These are phyloP conservation scores for Pseudonitzschia pungens DNA, from an alignment of 108 stramenopile genomes.

Conservation along the genomic window DNA sequence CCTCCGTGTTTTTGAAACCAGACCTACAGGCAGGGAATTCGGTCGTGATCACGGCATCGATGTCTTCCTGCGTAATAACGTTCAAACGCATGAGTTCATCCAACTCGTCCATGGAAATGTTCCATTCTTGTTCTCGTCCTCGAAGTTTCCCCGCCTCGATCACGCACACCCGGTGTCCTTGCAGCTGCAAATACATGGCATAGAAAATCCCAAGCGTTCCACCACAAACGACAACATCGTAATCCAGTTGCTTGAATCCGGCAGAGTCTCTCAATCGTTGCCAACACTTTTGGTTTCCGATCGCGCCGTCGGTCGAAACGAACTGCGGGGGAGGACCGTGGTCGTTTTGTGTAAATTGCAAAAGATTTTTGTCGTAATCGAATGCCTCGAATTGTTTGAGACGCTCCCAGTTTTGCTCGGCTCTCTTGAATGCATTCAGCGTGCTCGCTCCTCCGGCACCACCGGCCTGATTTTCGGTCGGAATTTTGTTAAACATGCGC, in stretches of 20 bases:
- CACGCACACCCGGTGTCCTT: slow-evolving; percentile 71
- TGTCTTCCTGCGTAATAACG: slow-evolving; percentile 74
- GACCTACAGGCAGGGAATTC: slow-evolving; percentile 78
- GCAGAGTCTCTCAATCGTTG: slow-evolving; percentile 51
- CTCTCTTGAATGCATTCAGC: slow-evolving; percentile 60
- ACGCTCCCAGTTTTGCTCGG: slow-evolving; percentile 72
- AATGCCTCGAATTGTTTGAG: slow-evolving; percentile 58
- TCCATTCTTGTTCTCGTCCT: slow-evolving; percentile 95
- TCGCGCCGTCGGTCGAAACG: slow-evolving; percentile 64
- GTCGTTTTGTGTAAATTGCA: slow-evolving; percentile 36
- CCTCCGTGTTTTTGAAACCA: slow-evolving; percentile 76
- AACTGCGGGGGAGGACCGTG: slow-evolving; percentile 50
- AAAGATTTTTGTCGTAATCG: slow-evolving; percentile 49
- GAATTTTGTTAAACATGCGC: slow-evolving; percentile 33
- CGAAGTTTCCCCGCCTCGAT: slow-evolving; percentile 80
- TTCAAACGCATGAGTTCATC: slow-evolving; percentile 74
- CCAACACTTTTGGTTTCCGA: slow-evolving; percentile 70
- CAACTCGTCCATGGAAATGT: slow-evolving; percentile 87
- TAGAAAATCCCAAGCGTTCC: slow-evolving; percentile 93
- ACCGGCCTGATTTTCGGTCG: slow-evolving; percentile 40
- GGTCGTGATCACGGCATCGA: slow-evolving; percentile 71
- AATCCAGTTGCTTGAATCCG: slow-evolving; percentile 51
- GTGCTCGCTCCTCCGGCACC: slow-evolving; percentile 78
- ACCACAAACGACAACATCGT: slow-evolving; percentile 88
- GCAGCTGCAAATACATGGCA: slow-evolving; percentile 76